Evolutionary conservation across 1,284 basidiomycete species (phyloP).

Genomic region (Heliocybe sulcata): DNA sequence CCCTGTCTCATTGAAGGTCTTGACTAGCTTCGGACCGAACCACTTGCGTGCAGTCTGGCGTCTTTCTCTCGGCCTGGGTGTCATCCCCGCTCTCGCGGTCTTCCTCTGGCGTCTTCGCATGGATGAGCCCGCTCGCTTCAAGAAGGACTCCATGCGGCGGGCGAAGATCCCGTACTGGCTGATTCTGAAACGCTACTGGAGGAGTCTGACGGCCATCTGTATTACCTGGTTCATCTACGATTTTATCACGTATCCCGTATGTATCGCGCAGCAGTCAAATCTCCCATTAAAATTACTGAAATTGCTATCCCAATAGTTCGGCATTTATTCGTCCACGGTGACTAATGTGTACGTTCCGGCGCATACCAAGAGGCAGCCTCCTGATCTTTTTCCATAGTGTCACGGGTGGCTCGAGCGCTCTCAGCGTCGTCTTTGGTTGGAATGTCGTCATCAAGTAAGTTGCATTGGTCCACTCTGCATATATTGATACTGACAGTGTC

Average conservation of each 20-base stretch:
- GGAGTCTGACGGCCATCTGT: slow-evolving; percentile 60
- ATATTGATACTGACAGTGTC: not conserved
- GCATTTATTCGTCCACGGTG: slow-evolving; percentile 80
- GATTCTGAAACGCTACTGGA: slow-evolving; percentile 78
- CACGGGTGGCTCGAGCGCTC: slow-evolving; percentile 40
- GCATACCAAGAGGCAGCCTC: not conserved
- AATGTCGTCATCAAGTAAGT: slow-evolving; percentile 68
- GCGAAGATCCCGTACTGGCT: slow-evolving; percentile 73
- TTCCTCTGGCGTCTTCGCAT: slow-evolving; percentile 86
- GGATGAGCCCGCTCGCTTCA: slow-evolving; percentile 71
- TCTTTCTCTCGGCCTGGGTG: slow-evolving; percentile 81
- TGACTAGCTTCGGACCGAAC: slow-evolving; percentile 59
- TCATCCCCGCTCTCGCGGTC: slow-evolving; percentile 74
- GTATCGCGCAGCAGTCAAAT: not conserved
- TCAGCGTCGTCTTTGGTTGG: slow-evolving; percentile 70
- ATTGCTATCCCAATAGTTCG: slow-evolving; percentile 43
- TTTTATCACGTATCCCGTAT: slow-evolving; percentile 55
- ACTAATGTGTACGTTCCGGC: slow-evolving; percentile 43
- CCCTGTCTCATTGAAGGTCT: not conserved
- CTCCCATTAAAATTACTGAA: not conserved
- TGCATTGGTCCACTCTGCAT: slow-evolving; percentile 1
- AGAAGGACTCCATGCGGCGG: slow-evolving; percentile 70
- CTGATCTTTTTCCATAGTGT: slow-evolving; percentile 31
- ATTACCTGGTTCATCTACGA: slow-evolving; percentile 77
- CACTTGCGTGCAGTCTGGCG: slow-evolving; percentile 88